Base-by-base conservation (phyloP, 2,329 filamentous ascomycete genomes). In the Mariannaea sp. region DNA sequence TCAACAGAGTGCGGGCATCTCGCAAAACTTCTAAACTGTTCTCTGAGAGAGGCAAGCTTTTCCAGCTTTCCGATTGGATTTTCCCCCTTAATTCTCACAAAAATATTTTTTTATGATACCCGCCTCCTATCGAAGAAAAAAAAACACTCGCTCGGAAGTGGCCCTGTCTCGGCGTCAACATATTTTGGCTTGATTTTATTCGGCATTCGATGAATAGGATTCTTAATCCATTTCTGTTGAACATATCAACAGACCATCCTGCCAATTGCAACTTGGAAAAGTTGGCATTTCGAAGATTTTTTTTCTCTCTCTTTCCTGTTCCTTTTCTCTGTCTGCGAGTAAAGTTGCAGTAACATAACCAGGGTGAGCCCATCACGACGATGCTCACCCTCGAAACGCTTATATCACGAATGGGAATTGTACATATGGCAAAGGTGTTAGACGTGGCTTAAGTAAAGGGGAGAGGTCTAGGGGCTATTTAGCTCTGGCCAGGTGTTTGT, bases 1-100 rank as follows among this genome's bases (percentile, higher is more conserved):
- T 9, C 90, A 95, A 69, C 92, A 96, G 77, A 96, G 90, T 66
- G 90, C 90, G 32, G 94, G 94, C 54, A 97, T 99, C 66, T 90
- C 94, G 26, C 94, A 97, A 75, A 99, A 99, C 73, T 99, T 99
- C 67, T 97, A 83, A 71, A 19, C 30, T 24, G 35, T 20, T 47
- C 17, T n/a, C 10, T 17, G 16, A 19, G 10, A 30, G 48, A 49
- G 20, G 24, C 53, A 39, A 42, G 17, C 43, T 47, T 41, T 42
- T 8, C 7, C 19, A 41, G 51, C 51, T 30, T 49, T 53, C 27
- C 51, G 40, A 4, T 12, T n/a, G n/a, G 47, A 45, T 14, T 39
- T 65, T 64, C 55, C 49, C 35, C 32, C 32, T 29, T 5, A 6
- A 10, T 16, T 17, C 29, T 36, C 12, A 10, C 5, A 13, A 36